phyloP scores from a whole-genome alignment of 306 rosid genomes.

The Abrus precatorius region DNA sequence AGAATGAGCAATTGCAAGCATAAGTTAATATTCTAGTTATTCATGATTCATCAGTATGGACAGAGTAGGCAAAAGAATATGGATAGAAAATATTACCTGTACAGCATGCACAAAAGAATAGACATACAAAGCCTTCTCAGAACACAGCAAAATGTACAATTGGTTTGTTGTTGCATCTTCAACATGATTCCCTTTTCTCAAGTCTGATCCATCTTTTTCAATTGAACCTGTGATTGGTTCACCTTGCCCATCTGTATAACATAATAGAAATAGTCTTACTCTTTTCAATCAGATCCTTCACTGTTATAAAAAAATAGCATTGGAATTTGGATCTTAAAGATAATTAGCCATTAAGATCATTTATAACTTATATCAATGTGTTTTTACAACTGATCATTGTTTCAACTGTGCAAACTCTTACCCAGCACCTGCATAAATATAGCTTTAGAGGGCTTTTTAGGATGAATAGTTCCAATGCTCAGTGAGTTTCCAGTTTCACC shows the following conservation, averaged over 20 bases:
- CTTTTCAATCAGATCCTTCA: conserved; percentile 29
- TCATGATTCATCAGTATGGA: conserved; percentile 17
- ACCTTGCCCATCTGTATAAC: conserved; percentile 64
- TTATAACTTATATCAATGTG: not conserved
- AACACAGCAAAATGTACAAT: conserved; percentile 67
- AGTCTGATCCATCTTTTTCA: conserved; percentile 50
- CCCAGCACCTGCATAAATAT: conserved; percentile 81
- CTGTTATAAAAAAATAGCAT: conserved; percentile 24
- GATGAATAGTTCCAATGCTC: conserved; percentile 66
- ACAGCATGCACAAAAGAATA: conserved; percentile 77
- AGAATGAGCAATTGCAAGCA: conserved; percentile 27
- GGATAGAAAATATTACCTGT: conserved; percentile 61
- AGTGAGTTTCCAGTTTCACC: conserved; percentile 72
- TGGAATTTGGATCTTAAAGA: conserved; percentile 22
- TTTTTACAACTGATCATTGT: conserved; percentile 8
- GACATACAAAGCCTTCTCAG: conserved; percentile 85
- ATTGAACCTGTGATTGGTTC: conserved; percentile 49
- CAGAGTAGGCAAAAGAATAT: not conserved
- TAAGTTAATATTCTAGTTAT: conserved; percentile 25
- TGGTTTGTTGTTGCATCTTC: conserved; percentile 65
- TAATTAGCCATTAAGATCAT: conserved; percentile 5
- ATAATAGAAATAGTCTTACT: not conserved
- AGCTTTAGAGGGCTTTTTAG: conserved; percentile 88
- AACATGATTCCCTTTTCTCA: conserved; percentile 53
- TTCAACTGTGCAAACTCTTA: conserved; percentile 52